phyloP scores from a whole-genome alignment of 1,284 basidiomycete genomes.

The Inonotus hispidus region DNA sequence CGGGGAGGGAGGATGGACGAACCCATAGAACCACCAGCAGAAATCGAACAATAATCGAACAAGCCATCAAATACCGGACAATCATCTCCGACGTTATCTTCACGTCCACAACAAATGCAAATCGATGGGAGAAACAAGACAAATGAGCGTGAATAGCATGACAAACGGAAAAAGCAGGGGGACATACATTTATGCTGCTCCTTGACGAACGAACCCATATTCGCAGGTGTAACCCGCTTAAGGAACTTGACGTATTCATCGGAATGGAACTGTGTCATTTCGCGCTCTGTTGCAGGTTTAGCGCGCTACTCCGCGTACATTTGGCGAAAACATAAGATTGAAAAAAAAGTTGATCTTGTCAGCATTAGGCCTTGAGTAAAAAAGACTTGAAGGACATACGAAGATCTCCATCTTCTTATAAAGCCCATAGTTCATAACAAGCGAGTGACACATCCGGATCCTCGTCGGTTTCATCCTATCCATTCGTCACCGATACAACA shows the following conservation, averaged over 20 bases:
- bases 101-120: too few species aligned
- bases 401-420: slow-evolving; percentile 99
- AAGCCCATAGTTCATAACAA: slow-evolving; percentile 99
- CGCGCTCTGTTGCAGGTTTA: slow-evolving; percentile 97
- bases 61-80: slow-evolving; percentile 98
- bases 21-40: slow-evolving; percentile 99
- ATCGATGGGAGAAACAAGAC: background rate
- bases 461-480: slow-evolving; percentile 91
- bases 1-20: slow-evolving; percentile 25
- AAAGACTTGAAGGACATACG: slow-evolving; percentile 43
- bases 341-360: background rate
- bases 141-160: background rate
- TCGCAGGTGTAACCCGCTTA: slow-evolving; percentile 77
- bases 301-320: slow-evolving; percentile 62
- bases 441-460: slow-evolving; percentile 98
- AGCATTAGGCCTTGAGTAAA: background rate
- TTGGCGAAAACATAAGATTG: background rate
- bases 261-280: slow-evolving; percentile 95
- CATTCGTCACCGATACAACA: slow-evolving; percentile 12
- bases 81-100: slow-evolving; percentile 90
- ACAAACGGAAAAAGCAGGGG: background rate
- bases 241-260: slow-evolving; percentile 94
- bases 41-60: slow-evolving; percentile 98
- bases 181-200: slow-evolving; percentile 93
- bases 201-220: slow-evolving; percentile 83